These are phyloP conservation scores for Marasmius fiardii DNA, from an alignment of 1,284 basidiomycete genomes.

Conservation along the genomic window DNA sequence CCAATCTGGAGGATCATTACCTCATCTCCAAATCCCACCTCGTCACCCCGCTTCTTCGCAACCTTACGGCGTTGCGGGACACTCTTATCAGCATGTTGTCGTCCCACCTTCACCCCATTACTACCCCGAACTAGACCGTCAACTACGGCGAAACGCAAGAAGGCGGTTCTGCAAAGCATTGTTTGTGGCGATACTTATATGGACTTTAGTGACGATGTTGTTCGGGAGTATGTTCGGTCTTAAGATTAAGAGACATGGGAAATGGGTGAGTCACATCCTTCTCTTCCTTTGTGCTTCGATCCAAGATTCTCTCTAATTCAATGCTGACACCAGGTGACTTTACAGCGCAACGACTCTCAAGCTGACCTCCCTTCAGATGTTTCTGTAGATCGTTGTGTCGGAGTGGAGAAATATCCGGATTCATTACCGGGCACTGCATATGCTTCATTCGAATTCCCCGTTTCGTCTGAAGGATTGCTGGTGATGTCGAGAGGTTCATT, in stretches of 20 bases:
- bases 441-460: background rate
- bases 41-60: background rate
- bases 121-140: background rate
- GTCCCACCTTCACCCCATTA: slow-evolving; percentile 1
- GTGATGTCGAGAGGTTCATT: background rate
- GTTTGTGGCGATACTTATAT: background rate
- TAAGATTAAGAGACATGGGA: no score
- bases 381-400: background rate
- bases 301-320: no score
- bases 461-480: background rate
- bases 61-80: background rate
- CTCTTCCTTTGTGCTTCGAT: no score
- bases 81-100: background rate
- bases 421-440: background rate
- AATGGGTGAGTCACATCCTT: slow-evolving; percentile 3
- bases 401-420: background rate
- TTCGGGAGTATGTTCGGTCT: background rate
- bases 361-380: background rate
- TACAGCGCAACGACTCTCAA: background rate
- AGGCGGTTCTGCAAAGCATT: slow-evolving; percentile 1
- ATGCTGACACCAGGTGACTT: background rate
- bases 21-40: background rate
- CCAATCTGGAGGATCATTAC: background rate
- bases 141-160: background rate
- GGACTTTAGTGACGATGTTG: background rate